Evolutionary conservation across 1,139 yeast species (phyloP), one percentile per base, ranked within the genome.

Genomic region (Yamadazyma mexicana): DNA sequence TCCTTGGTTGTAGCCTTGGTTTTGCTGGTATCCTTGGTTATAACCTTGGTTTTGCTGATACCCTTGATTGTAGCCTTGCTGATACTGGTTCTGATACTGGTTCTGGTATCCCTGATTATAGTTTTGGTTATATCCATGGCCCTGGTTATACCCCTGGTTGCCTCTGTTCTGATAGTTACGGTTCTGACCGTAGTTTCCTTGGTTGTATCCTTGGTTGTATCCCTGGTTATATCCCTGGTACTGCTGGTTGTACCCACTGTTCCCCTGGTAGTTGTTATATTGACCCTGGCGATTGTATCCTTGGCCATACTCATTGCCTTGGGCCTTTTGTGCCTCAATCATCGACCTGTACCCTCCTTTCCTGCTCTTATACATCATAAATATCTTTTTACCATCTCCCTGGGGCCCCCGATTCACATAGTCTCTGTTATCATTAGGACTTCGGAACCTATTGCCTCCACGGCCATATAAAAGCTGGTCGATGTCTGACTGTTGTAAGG

Each of bases 401-500:
- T 61, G 56, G 2, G 77, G 77, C 2, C 77, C 77, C 10, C 47
- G 50, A 45, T 72, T 72, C 16, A 72, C 57, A 47, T 72, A 73
- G 33, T 59, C 71, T 26, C 62, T 50, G 45, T 64, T 66, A 41
- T 64, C 71, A 30, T 55, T 54, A 18, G 64, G 62, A 27, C 61
- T 55, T 30, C 64, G 56, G 50, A 66, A 67, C 40, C 72, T 53
- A 36, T 51, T 54, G 6, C 64, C 62, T 18, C 61, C 56, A 43
- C 57, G 50, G 2, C 69, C 65, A 49, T 79, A 78, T 34, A 71
- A 52, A 20, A 88, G 69, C n/a, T 75, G 68, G 44, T 83, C 87
- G 39, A 73, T 75, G 56, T 89, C 96, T 40, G 83, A 84, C 33
- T 75, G 79, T 3, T 80, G 79, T 35, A 91, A 68, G 2, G 83